Percentiles rank a stretch among this genome's conserved stretches.
phyloP scores from a whole-genome alignment of 2,329 filamentous ascomycete genomes.

The Aureobasidium sp. region DNA sequence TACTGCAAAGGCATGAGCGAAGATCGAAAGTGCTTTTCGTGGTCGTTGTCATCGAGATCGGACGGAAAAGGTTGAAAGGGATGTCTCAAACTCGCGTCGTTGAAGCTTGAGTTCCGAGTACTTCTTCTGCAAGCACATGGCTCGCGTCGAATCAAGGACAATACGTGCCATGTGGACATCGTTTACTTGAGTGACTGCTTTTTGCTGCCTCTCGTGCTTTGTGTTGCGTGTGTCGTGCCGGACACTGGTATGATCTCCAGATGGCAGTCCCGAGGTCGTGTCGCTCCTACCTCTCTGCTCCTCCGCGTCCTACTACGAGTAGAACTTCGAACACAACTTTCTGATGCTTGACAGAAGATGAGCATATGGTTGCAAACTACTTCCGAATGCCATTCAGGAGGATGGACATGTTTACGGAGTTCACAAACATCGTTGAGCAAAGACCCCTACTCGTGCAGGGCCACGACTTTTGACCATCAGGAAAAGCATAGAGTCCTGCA shows the following conservation, averaged over 20 bases:
- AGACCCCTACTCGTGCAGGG: neutral
- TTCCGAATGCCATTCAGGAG: too few species aligned
- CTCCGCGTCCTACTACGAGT: neutral
- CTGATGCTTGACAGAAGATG: neutral
- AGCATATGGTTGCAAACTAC: neutral
- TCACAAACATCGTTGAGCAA: too few species aligned
- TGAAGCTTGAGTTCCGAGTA: neutral
- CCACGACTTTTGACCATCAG: constrained; percentile 4
- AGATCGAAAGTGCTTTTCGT: neutral
- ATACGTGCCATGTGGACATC: neutral
- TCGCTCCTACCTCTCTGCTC: neutral
- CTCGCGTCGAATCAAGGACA: neutral
- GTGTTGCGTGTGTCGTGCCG: neutral
- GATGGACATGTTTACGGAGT: too few species aligned
- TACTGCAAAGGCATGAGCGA: neutral
- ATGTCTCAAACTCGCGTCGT: neutral
- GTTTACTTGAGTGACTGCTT: neutral
- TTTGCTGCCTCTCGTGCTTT: neutral
- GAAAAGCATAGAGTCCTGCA: neutral
- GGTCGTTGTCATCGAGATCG: neutral
- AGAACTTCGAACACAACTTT: neutral
- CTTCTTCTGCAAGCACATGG: neutral
- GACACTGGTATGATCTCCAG: neutral
- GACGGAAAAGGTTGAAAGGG: neutral
- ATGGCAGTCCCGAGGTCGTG: neutral